Base-by-base conservation (phyloP, 805 yeast species). In the Kodamaea fukazawae region DNA sequence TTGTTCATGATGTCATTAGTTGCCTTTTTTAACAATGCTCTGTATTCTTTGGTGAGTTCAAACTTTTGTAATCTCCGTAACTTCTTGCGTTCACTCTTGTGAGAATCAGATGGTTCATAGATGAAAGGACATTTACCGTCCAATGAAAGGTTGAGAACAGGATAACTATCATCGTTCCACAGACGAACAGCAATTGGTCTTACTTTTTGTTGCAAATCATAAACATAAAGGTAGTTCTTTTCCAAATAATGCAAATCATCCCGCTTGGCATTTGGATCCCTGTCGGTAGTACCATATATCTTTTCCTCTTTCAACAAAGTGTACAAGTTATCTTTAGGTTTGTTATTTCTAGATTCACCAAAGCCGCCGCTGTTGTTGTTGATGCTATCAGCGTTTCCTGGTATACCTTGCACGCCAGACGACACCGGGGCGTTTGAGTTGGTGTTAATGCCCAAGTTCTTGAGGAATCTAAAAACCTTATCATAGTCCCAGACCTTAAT, bases 401-500 rank as follows among this genome's bases (percentile, higher is more conserved):
- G 25, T 2, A 27, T 12, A 20, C 23, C 15, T 7, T 27, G 13
- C n/a, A n/a, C n/a, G n/a, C 23, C 18, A 3, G 25, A 12, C 5
- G 43, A 26, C 4, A 34, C 32, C 12, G 36, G 27, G 4, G 36
- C 22, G 11, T 32, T 27, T n/a, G 45, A 20, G 15, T 30, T 35
- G 15, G 35, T 22, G 29, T 43, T 47, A 40, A 55, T 71, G 38
- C 69, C 77, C 51, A 86, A 64, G 58, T 86, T 78, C 45, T 72
- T 75, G 58, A 89, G 71, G 54, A 90, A 90, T 37, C 96, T 67
- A 52, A 80, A 75, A 2, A 90, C 88, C 60, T 90, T 91, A 41
- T 87, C 95, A 52, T 78, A 81, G 29, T 83, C 78, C 96, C 97
- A 91, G 16, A 90, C 84, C 58, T 90, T 87, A 59, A 84, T 76